Conservation (phyloP, 805 yeast genomes). For the Lipomyces lipofer region DNA sequence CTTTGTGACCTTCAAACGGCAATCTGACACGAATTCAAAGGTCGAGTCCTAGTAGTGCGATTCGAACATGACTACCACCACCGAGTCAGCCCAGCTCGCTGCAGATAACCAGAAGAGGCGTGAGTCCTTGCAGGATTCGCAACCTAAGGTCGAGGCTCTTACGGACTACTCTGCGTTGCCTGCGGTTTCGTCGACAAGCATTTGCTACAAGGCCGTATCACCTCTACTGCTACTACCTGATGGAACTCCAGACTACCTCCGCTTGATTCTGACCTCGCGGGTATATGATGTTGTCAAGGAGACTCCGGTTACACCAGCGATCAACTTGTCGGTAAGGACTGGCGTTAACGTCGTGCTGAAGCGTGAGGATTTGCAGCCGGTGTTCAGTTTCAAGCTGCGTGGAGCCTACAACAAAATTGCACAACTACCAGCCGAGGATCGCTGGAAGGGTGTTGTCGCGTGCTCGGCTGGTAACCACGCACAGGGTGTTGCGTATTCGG, state of each 20-base stretch:
- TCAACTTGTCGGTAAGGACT: conserved; percentile 69
- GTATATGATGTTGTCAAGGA: conserved; percentile 95
- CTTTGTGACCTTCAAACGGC: no score
- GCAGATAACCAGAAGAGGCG: conserved; percentile 6
- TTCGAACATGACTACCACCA: neutral
- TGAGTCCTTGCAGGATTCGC: conserved; percentile 8
- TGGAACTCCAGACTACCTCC: conserved; percentile 89
- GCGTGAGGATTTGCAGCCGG: conserved; percentile 92
- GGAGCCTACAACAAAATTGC: conserved; percentile 99
- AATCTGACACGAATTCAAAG: no score
- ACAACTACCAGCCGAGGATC: conserved; percentile 59
- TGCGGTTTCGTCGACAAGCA: neutral
- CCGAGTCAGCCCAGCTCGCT: neutral
- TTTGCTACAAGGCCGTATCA: conserved; percentile 19
- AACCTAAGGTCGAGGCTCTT: conserved; percentile 12
- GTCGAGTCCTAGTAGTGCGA: no score
- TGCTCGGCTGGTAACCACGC: conserved; percentile 99
- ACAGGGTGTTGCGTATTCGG: conserved; percentile 96
- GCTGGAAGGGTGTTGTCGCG: conserved; percentile 87
- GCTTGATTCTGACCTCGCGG: conserved; percentile 83
- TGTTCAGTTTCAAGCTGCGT: conserved; percentile 91
- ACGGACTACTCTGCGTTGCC: conserved; percentile 17
- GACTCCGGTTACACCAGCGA: conserved; percentile 78
- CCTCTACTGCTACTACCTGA: conserved; percentile 31
- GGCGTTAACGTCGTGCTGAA: conserved; percentile 77